Evolutionary conservation across 495 filamentous ascomycete genomes (phyloP).

Genomic region (Talaromyces wortmannii): DNA sequence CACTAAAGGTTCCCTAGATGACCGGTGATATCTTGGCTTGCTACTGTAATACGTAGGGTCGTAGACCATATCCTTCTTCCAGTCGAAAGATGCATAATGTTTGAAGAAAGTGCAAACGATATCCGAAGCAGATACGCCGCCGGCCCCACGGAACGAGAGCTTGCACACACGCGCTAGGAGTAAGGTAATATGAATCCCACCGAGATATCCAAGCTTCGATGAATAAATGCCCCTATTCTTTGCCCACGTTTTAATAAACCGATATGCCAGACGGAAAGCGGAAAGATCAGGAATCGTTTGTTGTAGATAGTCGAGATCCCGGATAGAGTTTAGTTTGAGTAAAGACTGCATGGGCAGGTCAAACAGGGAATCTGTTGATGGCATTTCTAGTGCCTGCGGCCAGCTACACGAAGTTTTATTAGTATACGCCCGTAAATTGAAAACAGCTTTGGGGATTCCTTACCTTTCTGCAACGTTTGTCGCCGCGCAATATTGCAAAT

Average conservation of each 20-base stretch:
- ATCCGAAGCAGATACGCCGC: slow-evolving; percentile 23
- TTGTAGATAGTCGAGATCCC: slow-evolving; percentile 46
- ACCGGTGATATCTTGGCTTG: slow-evolving; percentile 35
- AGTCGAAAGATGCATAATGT: slow-evolving; percentile 52
- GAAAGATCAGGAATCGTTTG: slow-evolving; percentile 43
- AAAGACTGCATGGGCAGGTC: slow-evolving; percentile 38
- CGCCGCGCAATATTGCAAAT: slow-evolving; percentile 55
- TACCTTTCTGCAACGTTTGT: slow-evolving; percentile 32
- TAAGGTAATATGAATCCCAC: slow-evolving; percentile 51
- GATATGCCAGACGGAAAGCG: slow-evolving; percentile 44
- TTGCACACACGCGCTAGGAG: slow-evolving; percentile 48
- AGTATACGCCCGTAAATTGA: neutral
- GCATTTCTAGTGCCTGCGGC: slow-evolving; percentile 14
- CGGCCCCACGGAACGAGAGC: slow-evolving; percentile 20
- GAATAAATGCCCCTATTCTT: slow-evolving; percentile 48
- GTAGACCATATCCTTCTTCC: slow-evolving; percentile 36
- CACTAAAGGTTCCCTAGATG: slow-evolving; percentile 45
- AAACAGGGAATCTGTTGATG: slow-evolving; percentile 35
- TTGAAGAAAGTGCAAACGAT: slow-evolving; percentile 46
- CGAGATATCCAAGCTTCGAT: slow-evolving; percentile 49
- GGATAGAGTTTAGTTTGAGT: slow-evolving; percentile 46
- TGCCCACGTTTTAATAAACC: slow-evolving; percentile 48
- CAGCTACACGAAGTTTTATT: slow-evolving; percentile 15
- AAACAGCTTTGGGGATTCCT: neutral
- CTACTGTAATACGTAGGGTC: slow-evolving; percentile 42